phyloP scores from a whole-genome alignment of 2,329 filamentous ascomycete genomes.

The Lachnellula subtilissima region DNA sequence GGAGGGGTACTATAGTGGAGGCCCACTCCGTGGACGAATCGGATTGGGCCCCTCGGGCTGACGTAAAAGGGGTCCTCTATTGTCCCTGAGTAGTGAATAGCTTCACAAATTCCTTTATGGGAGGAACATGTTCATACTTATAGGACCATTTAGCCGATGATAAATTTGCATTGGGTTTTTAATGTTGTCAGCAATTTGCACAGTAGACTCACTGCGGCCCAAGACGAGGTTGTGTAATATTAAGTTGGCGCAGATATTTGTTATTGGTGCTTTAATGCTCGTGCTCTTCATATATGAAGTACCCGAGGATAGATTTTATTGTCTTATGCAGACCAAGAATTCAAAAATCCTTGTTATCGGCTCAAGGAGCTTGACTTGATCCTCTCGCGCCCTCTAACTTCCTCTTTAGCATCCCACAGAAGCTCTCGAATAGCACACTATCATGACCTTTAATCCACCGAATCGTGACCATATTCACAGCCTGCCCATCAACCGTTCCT shows the following conservation, averaged over 20 bases:
- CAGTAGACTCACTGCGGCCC: too few species aligned
- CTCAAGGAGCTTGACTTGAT: not conserved
- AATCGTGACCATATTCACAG: conserved; percentile 46
- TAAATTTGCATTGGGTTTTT: not conserved
- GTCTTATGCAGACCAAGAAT: not conserved
- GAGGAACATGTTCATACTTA: not conserved
- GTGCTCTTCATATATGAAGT: too few species aligned
- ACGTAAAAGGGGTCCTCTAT: not conserved
- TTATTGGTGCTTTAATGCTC: too few species aligned
- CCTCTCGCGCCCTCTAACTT: conserved; percentile 32
- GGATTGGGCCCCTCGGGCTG: not conserved
- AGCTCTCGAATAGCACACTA: conserved; percentile 74
- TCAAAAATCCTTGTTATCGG: not conserved
- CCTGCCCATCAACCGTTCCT: conserved; percentile 32
- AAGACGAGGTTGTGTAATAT: too few species aligned
- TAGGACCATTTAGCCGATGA: not conserved
- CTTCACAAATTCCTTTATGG: not conserved
- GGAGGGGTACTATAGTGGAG: not conserved
- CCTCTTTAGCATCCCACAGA: conserved; percentile 72
- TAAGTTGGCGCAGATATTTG: too few species aligned
- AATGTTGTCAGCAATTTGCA: too few species aligned
- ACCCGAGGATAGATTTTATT: too few species aligned
- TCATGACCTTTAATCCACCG: conserved; percentile 76
- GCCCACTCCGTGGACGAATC: not conserved
- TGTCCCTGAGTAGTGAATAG: not conserved